Base-by-base conservation (phyloP, 495 filamentous ascomycete species). In the Lineolata rhizophorae region DNA sequence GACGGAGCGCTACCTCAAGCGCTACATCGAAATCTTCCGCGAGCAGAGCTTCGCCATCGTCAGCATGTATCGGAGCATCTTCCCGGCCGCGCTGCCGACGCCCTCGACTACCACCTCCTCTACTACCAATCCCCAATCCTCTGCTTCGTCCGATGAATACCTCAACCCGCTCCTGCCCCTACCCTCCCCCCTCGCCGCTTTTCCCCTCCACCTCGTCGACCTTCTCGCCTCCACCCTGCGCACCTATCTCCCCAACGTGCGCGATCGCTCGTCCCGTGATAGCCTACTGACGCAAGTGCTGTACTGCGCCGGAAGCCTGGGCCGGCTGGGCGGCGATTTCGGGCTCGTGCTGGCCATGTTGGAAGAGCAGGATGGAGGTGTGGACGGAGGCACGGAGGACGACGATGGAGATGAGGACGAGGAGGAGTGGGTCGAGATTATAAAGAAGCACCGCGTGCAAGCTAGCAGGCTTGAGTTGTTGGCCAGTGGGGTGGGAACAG, bases 21-120 rank as follows among this genome's bases (percentile, higher is more conserved):
- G 80, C 32, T 99, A 91, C 55, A 74, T 99, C 43, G 90, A 99
- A 50, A 91, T 95, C 18, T 95, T 94, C 54, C 76, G 90, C 32
- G 90, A 99, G 53, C 90, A 99, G 52, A 87, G 79, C 44, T 99
- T 99, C 46, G 76, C 76, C 8, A 90, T 94, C 36, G 66, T 95
- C 14, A 83, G 76, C 13, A 76, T 94, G 65, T 93, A 87, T 49
- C 76, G 70, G 38, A 79, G 68, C 42, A 87, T 95, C 28, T 95
- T 94, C 46, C 69, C 75, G 2, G 57, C 65, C 3, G 48, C 46
- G 3, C 29, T 55, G 6, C 47, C 54, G 4, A 32, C 36, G 0
- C 37, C 50, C 3, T 26, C 41, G 43, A 52, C 40, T 48, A 53
- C 20, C 49, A 55, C 18, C 36, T 41, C 18, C 22, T 19, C 20